These are phyloP conservation scores for Fusarium luffae DNA, from an alignment of 2,329 filamentous ascomycete genomes.

Conservation along the genomic window DNA sequence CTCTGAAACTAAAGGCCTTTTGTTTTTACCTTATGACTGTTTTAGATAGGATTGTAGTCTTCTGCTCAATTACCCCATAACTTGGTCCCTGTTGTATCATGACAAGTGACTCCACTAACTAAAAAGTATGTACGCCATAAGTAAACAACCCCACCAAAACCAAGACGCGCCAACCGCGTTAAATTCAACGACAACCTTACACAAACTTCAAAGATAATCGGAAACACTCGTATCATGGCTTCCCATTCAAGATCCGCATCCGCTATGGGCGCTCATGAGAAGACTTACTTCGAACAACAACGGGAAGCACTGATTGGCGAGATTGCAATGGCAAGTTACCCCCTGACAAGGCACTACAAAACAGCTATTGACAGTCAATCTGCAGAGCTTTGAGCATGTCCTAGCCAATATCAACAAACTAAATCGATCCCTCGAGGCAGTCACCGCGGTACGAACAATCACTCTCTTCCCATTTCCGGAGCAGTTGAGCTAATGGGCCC, in stretches of 20 bases:
- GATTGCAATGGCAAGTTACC: constrained; percentile 71
- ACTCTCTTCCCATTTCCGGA: rapidly evolving
- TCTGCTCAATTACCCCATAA: neutral
- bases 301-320: constrained; percentile 76
- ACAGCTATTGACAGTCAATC: neutral
- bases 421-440: constrained; percentile 90
- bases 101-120: constrained; percentile 13
- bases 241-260: constrained; percentile 47
- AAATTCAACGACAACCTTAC: constrained; percentile 9
- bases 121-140: constrained; percentile 1
- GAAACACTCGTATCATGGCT: constrained; percentile 44
- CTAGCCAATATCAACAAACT: constrained; percentile 96
- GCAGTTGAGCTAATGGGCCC: neutral
- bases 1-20: neutral
- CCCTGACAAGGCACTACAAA: neutral
- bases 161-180: constrained; percentile 23
- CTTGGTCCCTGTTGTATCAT: neutral
- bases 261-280: constrained; percentile 51
- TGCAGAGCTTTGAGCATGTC: constrained; percentile 84
- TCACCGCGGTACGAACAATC: constrained; percentile 76
- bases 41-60: neutral
- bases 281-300: constrained; percentile 80
- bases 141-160: constrained; percentile 35
- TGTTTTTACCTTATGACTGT: neutral
- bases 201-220: neutral